Evolutionary conservation across 257 asterid genomes (phyloP).

Genomic region (Solanum bukasovii): DNA sequence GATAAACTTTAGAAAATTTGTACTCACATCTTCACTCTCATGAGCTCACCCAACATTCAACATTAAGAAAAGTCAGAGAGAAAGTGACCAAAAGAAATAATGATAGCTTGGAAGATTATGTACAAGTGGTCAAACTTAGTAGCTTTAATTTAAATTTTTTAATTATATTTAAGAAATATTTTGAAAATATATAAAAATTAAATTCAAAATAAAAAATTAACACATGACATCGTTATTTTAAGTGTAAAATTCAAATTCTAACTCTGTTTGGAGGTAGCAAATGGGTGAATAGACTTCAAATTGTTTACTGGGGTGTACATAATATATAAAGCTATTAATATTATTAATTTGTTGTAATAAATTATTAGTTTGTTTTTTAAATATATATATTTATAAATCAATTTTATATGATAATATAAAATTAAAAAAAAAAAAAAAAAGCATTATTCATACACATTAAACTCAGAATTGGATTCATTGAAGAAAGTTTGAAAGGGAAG

Average conservation of each 20-base stretch:
- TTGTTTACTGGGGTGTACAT: neutral
- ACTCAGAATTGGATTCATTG: neutral
- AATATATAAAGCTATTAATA: neutral
- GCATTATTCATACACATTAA: neutral
- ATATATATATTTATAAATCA: neutral
- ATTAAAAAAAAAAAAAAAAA: too few relatives aligned
- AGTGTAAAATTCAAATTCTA: neutral
- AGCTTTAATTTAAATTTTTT: neutral
- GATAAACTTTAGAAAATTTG: neutral
- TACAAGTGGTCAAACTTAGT: neutral
- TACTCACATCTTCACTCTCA: neutral
- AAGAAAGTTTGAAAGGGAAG: neutral
- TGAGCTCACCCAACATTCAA: neutral
- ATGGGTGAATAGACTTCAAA: neutral
- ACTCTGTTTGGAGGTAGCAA: neutral
- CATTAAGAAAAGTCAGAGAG: neutral
- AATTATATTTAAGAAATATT: neutral
- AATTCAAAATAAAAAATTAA: neutral
- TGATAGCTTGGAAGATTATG: neutral
- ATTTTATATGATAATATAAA: neutral
- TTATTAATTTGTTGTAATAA: too few relatives aligned
- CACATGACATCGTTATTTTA: neutral
- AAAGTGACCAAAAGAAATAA: neutral
- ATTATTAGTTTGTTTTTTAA: too few relatives aligned
- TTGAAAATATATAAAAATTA: neutral